phyloP scores from a whole-genome alignment of 352 stramenopile genomes.

The Globisporangium uncinulatum region DNA sequence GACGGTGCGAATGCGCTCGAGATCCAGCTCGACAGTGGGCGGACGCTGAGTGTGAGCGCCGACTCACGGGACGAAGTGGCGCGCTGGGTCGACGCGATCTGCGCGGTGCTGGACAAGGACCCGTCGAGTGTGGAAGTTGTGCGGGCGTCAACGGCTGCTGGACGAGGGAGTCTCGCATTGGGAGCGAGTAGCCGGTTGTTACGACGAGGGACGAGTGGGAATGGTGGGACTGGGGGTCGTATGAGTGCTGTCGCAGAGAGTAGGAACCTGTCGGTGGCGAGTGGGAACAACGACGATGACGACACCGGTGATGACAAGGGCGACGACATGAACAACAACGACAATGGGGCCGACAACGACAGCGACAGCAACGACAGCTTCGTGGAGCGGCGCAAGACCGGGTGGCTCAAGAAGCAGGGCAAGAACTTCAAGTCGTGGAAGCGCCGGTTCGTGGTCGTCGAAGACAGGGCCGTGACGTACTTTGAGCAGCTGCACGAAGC shows the following conservation, averaged over 20 bases:
- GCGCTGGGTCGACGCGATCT: slow-evolving; percentile 60
- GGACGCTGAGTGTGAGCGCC: slow-evolving; percentile 56
- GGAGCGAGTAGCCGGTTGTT: neutral
- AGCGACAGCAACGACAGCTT: neutral
- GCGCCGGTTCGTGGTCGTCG: slow-evolving; percentile 68
- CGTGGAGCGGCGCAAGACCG: slow-evolving; percentile 30
- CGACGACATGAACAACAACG: too few relatives aligned
- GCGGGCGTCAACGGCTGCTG: neutral
- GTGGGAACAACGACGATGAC: too few relatives aligned
- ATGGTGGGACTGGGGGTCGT: neutral
- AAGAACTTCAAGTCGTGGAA: slow-evolving; percentile 66
- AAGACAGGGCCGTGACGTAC: slow-evolving; percentile 51
- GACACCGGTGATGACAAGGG: too few relatives aligned
- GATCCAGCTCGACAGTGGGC: slow-evolving; percentile 57
- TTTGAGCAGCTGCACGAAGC: slow-evolving; percentile 51
- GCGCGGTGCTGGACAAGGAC: slow-evolving; percentile 43
- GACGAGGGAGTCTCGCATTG: neutral
- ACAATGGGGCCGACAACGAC: neutral
- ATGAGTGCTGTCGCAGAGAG: neutral
- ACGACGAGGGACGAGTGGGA: slow-evolving; percentile 6
- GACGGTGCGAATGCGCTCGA: slow-evolving; percentile 44
- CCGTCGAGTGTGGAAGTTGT: slow-evolving; percentile 9
- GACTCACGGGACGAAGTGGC: slow-evolving; percentile 49
- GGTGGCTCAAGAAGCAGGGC: slow-evolving; percentile 80
- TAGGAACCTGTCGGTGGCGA: too few relatives aligned